These are phyloP conservation scores for Corinectria fuckeliana DNA, from an alignment of 2,329 filamentous ascomycete genomes.

Conservation along the genomic window DNA sequence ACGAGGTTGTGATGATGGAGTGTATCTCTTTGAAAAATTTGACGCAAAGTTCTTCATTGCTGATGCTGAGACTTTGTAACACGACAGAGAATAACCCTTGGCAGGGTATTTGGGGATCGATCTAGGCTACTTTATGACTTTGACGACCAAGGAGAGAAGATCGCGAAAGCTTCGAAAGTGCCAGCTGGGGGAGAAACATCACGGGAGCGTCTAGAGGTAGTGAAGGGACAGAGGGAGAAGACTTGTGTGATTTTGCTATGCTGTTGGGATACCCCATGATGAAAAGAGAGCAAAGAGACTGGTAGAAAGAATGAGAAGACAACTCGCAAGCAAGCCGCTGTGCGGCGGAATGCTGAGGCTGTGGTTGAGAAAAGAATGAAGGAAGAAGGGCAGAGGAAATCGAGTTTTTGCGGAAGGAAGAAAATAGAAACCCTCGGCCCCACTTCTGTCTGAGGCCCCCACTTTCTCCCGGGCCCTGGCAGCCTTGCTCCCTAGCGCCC, in stretches of 20 bases:
- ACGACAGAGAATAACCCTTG: constrained; percentile 91
- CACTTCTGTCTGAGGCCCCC: constrained; percentile 24
- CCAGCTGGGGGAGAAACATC: constrained; percentile 51
- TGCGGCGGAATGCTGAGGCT: background rate
- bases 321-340: background rate
- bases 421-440: constrained; percentile 19
- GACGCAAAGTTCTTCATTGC: constrained; percentile 87
- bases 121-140: constrained; percentile 92
- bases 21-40: constrained; percentile 80
- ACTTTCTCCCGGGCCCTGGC: constrained; percentile 9
- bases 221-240: constrained; percentile 2
- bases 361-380: constrained; percentile 15
- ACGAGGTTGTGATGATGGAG: constrained; percentile 30
- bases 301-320: background rate
- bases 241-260: constrained; percentile 14
- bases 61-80: constrained; percentile 82
- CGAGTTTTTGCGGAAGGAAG: constrained; percentile 9
- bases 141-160: constrained; percentile 71
- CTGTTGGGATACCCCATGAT: constrained; percentile 15
- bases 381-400: constrained; percentile 20
- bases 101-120: constrained; percentile 77
- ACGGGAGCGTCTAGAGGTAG: constrained; percentile 19
- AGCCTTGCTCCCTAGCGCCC: constrained; percentile 2
- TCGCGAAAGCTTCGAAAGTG: constrained; percentile 94
- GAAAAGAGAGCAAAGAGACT: background rate